A percentile compares a stretch with the other conserved stretches of the same genome.
phyloP scores from a whole-genome alignment of 2,329 filamentous ascomycete genomes.

The Dactylellina sp. region DNA sequence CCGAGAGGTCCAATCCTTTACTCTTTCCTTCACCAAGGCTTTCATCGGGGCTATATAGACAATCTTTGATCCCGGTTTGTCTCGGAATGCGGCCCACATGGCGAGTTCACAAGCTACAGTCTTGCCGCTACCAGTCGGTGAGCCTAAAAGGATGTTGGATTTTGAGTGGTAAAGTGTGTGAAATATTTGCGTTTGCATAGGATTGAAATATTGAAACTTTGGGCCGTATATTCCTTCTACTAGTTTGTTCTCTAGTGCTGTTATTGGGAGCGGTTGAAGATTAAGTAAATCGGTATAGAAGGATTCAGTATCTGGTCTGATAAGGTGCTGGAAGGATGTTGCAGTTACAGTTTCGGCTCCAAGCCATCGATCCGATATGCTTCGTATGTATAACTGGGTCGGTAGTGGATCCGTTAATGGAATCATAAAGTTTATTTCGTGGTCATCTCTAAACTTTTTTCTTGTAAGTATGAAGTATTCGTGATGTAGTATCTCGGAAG shows the following conservation, averaged over 20 bases:
- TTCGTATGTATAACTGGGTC: slow-evolving; percentile 93
- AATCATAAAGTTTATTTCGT: slow-evolving; percentile 97
- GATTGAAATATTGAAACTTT: slow-evolving; percentile 96
- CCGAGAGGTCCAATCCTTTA: slow-evolving; percentile 90
- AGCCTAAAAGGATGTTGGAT: slow-evolving; percentile 92
- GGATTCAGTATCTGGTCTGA: slow-evolving; percentile 95
- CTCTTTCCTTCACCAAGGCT: slow-evolving; percentile 92
- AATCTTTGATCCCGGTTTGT: slow-evolving; percentile 93
- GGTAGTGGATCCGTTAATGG: slow-evolving; percentile 92
- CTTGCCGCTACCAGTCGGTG: slow-evolving; percentile 96
- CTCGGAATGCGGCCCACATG: slow-evolving; percentile 99
- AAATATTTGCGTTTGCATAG: slow-evolving; percentile 99
- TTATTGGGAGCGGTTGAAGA: slow-evolving; percentile 86
- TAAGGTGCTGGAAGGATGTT: slow-evolving; percentile 97
- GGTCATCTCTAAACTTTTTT: slow-evolving; percentile 91
- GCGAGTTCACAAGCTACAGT: slow-evolving; percentile 95
- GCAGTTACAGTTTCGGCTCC: slow-evolving; percentile 95
- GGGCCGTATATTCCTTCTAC: slow-evolving; percentile 89
- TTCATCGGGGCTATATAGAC: slow-evolving; percentile 99
- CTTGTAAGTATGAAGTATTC: slow-evolving; percentile 95
- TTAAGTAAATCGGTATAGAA: slow-evolving; percentile 95
- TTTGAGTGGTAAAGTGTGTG: slow-evolving; percentile 93
- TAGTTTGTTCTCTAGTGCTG: slow-evolving; percentile 84
- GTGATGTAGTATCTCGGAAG: slow-evolving; percentile 96
- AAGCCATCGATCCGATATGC: slow-evolving; percentile 94